Conservation (phyloP, 805 yeast genomes). For the Cyberlindnera meyerae region DNA sequence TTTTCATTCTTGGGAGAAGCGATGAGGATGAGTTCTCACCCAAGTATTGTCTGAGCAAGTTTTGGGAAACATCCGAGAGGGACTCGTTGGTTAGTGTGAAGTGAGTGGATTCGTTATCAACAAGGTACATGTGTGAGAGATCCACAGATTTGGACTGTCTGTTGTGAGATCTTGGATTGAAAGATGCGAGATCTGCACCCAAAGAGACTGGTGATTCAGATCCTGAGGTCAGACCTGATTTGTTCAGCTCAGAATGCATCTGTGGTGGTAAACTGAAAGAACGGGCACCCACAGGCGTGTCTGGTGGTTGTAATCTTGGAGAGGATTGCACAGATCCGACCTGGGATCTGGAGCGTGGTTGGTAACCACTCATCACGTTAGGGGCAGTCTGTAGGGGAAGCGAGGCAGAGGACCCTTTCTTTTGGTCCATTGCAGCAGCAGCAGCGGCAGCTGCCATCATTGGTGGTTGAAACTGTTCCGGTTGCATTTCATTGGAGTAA, state of each 20-base stretch:
- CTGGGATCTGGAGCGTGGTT: neutral
- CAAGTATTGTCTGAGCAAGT: constrained; percentile 45
- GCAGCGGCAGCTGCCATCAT: too few species aligned
- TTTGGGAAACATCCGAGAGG: constrained; percentile 49
- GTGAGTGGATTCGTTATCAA: constrained; percentile 30
- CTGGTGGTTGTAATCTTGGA: constrained; percentile 14
- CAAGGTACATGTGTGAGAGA: constrained; percentile 36
- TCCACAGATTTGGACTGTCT: constrained; percentile 35
- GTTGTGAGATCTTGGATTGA: constrained; percentile 7
- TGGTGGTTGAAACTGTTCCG: too few species aligned
- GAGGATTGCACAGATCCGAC: constrained; percentile 8
- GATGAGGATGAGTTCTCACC: constrained; percentile 43
- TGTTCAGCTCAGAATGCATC: constrained; percentile 4
- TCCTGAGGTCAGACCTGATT: constrained; percentile 7
- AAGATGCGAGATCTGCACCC: neutral
- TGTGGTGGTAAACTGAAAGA: constrained; percentile 20
- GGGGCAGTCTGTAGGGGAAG: too few species aligned
- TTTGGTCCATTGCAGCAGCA: too few species aligned
- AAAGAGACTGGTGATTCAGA: constrained; percentile 15
- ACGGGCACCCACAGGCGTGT: constrained; percentile 21
- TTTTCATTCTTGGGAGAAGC: constrained; percentile 70
- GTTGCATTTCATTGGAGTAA: too few species aligned
- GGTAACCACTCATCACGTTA: neutral
- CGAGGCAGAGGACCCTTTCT: too few species aligned
- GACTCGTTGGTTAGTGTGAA: constrained; percentile 35